Evolutionary conservation across 1,284 basidiomycete species (phyloP).

Genomic region (Boletus nobilissimus): DNA sequence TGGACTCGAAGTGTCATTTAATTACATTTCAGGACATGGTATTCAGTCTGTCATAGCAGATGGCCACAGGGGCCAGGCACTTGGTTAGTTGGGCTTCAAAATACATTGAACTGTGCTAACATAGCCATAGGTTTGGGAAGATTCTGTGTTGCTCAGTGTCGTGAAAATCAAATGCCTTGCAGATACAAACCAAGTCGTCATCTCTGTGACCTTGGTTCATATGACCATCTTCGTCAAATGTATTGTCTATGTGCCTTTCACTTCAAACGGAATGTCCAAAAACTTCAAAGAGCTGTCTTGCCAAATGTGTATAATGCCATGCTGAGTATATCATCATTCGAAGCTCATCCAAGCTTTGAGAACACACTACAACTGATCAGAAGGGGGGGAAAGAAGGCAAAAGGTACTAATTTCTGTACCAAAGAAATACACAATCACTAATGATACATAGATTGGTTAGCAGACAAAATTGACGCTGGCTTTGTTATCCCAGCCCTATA

Average conservation of each 20-base stretch:
- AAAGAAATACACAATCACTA: background rate
- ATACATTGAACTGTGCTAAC: background rate
- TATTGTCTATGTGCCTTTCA: background rate
- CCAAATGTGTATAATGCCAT: slow-evolving; percentile 6
- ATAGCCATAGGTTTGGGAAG: background rate
- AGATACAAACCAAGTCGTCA: background rate
- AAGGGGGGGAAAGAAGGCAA: slow-evolving; percentile 8
- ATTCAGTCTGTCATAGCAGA: slow-evolving; percentile 22
- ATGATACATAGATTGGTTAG: slow-evolving; percentile 5
- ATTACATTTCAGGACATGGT: background rate
- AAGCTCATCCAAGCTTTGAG: slow-evolving; percentile 1
- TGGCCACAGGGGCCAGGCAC: slow-evolving; percentile 8
- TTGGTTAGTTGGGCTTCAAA: too few species aligned
- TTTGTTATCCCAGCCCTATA: slow-evolving; percentile 20
- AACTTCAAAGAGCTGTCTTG: background rate
- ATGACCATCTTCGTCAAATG: background rate
- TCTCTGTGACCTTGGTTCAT: background rate
- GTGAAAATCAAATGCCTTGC: background rate
- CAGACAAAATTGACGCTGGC: background rate
- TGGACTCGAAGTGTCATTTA: background rate
- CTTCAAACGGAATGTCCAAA: background rate
- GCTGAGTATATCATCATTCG: slow-evolving; percentile 8
- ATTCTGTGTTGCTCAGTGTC: background rate
- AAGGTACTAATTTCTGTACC: background rate
- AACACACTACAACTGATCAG: background rate